phyloP scores from a whole-genome alignment of 768 basidiomycete genomes.

The Agaricus subrufescens region DNA sequence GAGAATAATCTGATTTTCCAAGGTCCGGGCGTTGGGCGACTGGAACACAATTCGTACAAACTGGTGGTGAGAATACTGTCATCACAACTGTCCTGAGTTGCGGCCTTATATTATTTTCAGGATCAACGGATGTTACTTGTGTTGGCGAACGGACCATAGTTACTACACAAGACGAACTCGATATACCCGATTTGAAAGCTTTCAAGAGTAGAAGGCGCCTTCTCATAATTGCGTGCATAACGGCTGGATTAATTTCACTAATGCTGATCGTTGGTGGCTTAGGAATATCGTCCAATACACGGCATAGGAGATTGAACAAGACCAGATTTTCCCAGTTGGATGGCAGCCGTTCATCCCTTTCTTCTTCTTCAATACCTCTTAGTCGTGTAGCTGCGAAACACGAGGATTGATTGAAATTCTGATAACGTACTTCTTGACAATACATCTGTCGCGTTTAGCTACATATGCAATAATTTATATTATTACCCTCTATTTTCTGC shows the following conservation, averaged over 20 bases:
- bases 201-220: slow-evolving; percentile 11
- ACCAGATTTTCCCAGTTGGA: too few species aligned
- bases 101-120: slow-evolving; percentile 7
- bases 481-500: too few species aligned
- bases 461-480: too few species aligned
- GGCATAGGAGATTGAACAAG: slow-evolving; percentile 4
- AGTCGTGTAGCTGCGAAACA: too few species aligned
- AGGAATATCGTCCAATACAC: slow-evolving; percentile 14
- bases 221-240: slow-evolving; percentile 25
- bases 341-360: too few species aligned
- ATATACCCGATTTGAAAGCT: slow-evolving; percentile 6
- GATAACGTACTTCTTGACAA: too few species aligned
- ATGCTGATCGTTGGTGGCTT: slow-evolving; percentile 19
- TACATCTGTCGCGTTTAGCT: too few species aligned
- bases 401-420: too few species aligned
- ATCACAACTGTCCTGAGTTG: not conserved
- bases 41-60: slow-evolving; percentile 25
- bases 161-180: slow-evolving; percentile 16
- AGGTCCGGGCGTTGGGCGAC: slow-evolving; percentile 37
- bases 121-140: slow-evolving; percentile 26
- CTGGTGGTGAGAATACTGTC: slow-evolving; percentile 17
- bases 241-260: slow-evolving; percentile 23
- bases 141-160: slow-evolving; percentile 20
- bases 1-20: not conserved
- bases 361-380: too few species aligned